Evolutionary conservation across 139 green algal genomes (phyloP), one percentile per base, ranked within the genome.

Genomic region (Picochlorum sp.): DNA sequence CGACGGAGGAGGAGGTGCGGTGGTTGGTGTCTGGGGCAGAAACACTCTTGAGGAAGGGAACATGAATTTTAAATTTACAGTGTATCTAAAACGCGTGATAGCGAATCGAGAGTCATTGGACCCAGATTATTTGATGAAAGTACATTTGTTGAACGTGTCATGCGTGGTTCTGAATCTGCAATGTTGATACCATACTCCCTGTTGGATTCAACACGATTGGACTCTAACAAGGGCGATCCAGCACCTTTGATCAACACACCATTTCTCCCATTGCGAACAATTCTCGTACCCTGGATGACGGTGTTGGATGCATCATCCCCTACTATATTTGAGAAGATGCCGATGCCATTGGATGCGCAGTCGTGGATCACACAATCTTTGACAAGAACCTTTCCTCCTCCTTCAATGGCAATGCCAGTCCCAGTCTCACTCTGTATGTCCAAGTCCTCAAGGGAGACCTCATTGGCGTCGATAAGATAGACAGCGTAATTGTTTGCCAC

Each of bases 401-500:
- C 74, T 55, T 81, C 70, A 8, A 76, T 30, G 4, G 57, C 75
- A 0, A 84, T 58, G 3, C 77, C 77, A 14, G 44, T 60, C 3
- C 77, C 77, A 0, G 71, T 76, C 37, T 31, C 18, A 50, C 63
- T 78, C 28, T 31, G 71, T 51, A 83, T 65, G 65, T 74, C 63
- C n/a, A 71, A 81, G 3, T 58, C 10, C 14, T 84, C 41, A 15
- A 50, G 26, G 7, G 45, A 45, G 23, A 34, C 9, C 20, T 41
- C 34, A 8, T 26, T 37, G 24, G 51, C 52, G 38, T 54, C n/a
- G 15, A 59, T 31, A 3, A 83, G 56, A 20, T 62, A 65, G 1
- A 84, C 72, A 7, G 67, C 78, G 23, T 81, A 84, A 65, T 84
- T 84, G 67, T 83, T 84, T 23, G 78, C 78, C 0, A 84, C 63